A percentile compares a stretch with the other conserved stretches of the same genome.
phyloP scores from a whole-genome alignment of 1,139 yeast genomes.

The Yamadazyma atlantica region DNA sequence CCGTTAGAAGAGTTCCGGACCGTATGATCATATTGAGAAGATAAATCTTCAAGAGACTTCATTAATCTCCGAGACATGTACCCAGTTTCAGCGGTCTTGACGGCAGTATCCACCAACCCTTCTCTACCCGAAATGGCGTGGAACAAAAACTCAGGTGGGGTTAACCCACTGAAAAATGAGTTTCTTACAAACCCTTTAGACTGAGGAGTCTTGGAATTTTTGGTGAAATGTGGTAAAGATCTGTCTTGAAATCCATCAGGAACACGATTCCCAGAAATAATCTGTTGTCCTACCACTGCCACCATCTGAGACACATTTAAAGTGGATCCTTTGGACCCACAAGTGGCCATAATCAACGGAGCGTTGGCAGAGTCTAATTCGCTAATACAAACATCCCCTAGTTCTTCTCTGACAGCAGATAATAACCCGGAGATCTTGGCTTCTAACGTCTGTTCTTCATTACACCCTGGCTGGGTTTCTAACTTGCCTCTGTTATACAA shows the following conservation, averaged over 20 bases:
- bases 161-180: conserved; percentile 88
- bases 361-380: conserved; percentile 91
- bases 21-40: conserved; percentile 90
- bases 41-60: conserved; percentile 96
- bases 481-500: conserved; percentile 80
- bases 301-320: conserved; percentile 99
- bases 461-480: conserved; percentile 99
- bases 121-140: conserved; percentile 99
- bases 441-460: conserved; percentile 96
- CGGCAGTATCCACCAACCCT: conserved; percentile 99
- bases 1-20: conserved; percentile 95
- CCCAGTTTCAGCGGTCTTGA: conserved; percentile 98
- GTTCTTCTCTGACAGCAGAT: conserved; percentile 98
- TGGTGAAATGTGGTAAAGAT: conserved; percentile 94
- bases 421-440: conserved; percentile 95
- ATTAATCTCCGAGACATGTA: conserved; percentile 98
- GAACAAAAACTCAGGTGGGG: conserved; percentile 96
- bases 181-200: conserved; percentile 97
- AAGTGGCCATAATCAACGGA: conserved; percentile 97
- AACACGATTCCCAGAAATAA: conserved; percentile 97
- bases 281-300: conserved; percentile 99
- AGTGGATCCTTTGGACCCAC: conserved; percentile 99
- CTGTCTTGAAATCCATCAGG: conserved; percentile 99
- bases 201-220: conserved; percentile 95
- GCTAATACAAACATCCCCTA: conserved; percentile 94